Conservation (phyloP, 768 basidiomycete genomes). For the Suillus ampliporus region DNA sequence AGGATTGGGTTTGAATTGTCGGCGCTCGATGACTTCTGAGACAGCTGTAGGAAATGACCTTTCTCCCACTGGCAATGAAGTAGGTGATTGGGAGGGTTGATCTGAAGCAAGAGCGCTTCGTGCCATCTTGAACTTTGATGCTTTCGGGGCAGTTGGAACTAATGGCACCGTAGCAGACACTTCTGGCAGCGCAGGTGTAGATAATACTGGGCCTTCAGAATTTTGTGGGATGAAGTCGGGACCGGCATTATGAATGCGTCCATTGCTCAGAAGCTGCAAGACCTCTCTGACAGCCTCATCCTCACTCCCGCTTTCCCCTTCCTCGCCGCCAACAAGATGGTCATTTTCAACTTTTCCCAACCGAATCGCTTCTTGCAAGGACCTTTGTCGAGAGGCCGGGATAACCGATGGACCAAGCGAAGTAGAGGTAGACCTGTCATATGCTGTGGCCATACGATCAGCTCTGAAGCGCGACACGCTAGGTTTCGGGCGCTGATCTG, state of each 20-base stretch:
- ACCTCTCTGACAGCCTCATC: slow-evolving; percentile 54
- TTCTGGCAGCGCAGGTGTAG: not conserved
- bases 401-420: slow-evolving; percentile 49
- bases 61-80: slow-evolving; percentile 30
- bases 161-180: slow-evolving; percentile 7
- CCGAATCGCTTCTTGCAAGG: slow-evolving; percentile 57
- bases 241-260: slow-evolving; percentile 59
- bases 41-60: slow-evolving; percentile 43
- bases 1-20: slow-evolving; percentile 20
- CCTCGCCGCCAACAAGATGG: slow-evolving; percentile 55
- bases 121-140: slow-evolving; percentile 57
- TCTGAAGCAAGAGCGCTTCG: slow-evolving; percentile 6
- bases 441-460: slow-evolving; percentile 54
- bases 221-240: slow-evolving; percentile 40
- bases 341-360: slow-evolving; percentile 61
- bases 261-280: slow-evolving; percentile 55
- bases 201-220: not conserved
- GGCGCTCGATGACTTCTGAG: slow-evolving; percentile 32
- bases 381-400: slow-evolving; percentile 51
- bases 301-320: slow-evolving; percentile 60
- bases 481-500: slow-evolving; percentile 52
- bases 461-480: slow-evolving; percentile 71
- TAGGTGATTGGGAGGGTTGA: slow-evolving; percentile 20
- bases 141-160: slow-evolving; percentile 39
- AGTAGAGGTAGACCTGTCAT: slow-evolving; percentile 47